These are phyloP conservation scores for Ophiosphaerella narmari DNA, from an alignment of 2,329 filamentous ascomycete genomes.

Conservation along the genomic window DNA sequence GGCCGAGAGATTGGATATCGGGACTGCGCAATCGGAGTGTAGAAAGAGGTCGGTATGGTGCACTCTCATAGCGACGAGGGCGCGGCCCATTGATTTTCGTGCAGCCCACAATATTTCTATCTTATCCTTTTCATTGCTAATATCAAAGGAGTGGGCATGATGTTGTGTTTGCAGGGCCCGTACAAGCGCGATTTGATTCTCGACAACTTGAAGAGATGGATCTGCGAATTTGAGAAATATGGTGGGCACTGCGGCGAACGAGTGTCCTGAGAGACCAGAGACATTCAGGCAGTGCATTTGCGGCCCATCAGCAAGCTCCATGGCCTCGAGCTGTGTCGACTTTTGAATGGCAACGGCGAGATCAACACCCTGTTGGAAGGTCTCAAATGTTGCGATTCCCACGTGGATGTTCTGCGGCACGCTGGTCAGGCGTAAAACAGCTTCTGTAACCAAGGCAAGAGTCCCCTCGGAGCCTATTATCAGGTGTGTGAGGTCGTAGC, in stretches of 20 bases:
- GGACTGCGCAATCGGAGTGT: constrained; percentile 80
- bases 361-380: constrained; percentile 71
- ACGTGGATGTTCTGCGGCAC: constrained; percentile 78
- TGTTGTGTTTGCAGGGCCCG: constrained; percentile 60
- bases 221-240: constrained; percentile 77
- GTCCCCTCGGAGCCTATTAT: constrained; percentile 93
- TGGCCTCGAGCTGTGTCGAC: constrained; percentile 80
- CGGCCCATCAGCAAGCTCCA: constrained; percentile 86
- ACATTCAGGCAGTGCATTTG: constrained; percentile 76
- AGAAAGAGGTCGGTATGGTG: constrained; percentile 64
- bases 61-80: constrained; percentile 67
- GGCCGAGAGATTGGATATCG: constrained; percentile 70
- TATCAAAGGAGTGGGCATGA: constrained; percentile 67
- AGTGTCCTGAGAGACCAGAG: constrained; percentile 59
- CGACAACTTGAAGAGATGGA: constrained; percentile 63
- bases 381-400: constrained; percentile 68
- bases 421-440: constrained; percentile 80
- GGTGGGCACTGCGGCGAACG: constrained; percentile 69
- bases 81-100: constrained; percentile 73
- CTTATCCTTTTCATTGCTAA: constrained; percentile 64
- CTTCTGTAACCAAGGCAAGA: constrained; percentile 87
- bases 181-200: constrained; percentile 73
- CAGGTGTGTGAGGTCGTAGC: constrained; percentile 85
- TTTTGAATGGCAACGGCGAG: constrained; percentile 78
- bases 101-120: constrained; percentile 73